These are phyloP conservation scores for Nissolia schottii DNA, from an alignment of 306 rosid species.

Conservation along the genomic window DNA sequence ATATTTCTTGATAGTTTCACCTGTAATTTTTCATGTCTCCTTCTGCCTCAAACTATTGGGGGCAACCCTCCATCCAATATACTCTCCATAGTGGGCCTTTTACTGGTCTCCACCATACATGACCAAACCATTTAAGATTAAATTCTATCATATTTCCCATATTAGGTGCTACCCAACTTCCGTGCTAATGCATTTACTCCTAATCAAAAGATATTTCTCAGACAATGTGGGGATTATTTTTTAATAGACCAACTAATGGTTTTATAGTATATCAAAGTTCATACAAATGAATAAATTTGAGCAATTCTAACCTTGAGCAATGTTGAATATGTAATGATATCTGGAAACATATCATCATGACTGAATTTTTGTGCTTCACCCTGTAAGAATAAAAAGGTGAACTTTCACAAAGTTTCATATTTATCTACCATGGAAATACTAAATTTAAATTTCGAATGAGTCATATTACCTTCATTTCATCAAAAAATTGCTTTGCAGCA, in stretches of 20 bases:
- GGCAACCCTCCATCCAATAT: neutral
- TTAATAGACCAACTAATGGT: neutral
- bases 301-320: constrained; percentile 60
- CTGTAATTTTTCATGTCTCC: neutral
- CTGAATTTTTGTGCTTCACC: constrained; percentile 39
- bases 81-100: neutral
- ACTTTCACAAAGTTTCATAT: constrained; percentile 23
- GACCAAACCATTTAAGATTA: neutral
- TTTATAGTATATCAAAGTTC: neutral
- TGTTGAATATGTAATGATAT: constrained; percentile 69
- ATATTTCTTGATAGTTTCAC: no score
- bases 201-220: no score
- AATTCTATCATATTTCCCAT: neutral
- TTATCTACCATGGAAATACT: constrained; percentile 29
- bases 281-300: neutral
- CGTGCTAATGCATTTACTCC: neutral
- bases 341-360: constrained; percentile 55
- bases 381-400: constrained; percentile 30
- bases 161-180: neutral
- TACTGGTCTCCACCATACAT: neutral
- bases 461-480: constrained; percentile 75
- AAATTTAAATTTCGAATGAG: constrained; percentile 46
- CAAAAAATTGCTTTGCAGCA: constrained; percentile 55
- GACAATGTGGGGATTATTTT: neutral
- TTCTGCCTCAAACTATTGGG: neutral